These are phyloP conservation scores for Hymenoscyphus linearis DNA, from an alignment of 2,329 filamentous ascomycete genomes.

Conservation along the genomic window DNA sequence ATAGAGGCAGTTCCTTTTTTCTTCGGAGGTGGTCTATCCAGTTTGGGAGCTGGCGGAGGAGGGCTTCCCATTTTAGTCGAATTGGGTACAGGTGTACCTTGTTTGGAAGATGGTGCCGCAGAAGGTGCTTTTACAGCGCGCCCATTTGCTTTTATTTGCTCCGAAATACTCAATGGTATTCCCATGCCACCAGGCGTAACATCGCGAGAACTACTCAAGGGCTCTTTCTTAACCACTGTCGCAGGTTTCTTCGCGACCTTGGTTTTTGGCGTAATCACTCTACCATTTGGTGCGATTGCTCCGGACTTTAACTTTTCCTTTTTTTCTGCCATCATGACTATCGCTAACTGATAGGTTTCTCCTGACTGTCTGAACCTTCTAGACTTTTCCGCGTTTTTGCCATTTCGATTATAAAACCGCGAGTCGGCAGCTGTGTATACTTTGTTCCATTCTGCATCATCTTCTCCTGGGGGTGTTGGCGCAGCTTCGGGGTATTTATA, in stretches of 20 bases:
- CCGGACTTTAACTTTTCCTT: constrained; percentile 19
- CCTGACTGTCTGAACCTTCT: constrained; percentile 22
- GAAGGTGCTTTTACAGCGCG: constrained; percentile 24
- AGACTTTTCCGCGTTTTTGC: constrained; percentile 26
- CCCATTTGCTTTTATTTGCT: constrained; percentile 30
- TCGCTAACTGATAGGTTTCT: constrained; percentile 24
- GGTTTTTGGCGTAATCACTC: constrained; percentile 14
- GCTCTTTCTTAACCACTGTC: constrained; percentile 17
- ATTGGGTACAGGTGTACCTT: constrained; percentile 23
- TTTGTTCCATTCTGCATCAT: constrained; percentile 30
- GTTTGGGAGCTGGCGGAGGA: constrained; percentile 17
- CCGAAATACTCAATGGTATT: constrained; percentile 26
- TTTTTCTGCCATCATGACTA: constrained; percentile 26
- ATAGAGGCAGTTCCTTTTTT: constrained; percentile 26
- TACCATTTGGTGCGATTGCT: constrained; percentile 1
- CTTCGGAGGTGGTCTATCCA: constrained; percentile 20
- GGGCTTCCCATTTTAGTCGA: constrained; percentile 19
- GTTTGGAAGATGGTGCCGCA: constrained; percentile 23
- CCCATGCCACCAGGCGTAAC: constrained; percentile 17
- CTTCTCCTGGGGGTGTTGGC: constrained; percentile 29
- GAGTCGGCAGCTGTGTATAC: constrained; percentile 31
- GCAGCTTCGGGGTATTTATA: constrained; percentile 31
- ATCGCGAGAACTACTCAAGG: constrained; percentile 21
- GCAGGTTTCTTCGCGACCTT: constrained; percentile 13
- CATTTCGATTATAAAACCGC: constrained; percentile 28